Conservation (phyloP, 805 yeast species). For the Candida odintsovae region DNA sequence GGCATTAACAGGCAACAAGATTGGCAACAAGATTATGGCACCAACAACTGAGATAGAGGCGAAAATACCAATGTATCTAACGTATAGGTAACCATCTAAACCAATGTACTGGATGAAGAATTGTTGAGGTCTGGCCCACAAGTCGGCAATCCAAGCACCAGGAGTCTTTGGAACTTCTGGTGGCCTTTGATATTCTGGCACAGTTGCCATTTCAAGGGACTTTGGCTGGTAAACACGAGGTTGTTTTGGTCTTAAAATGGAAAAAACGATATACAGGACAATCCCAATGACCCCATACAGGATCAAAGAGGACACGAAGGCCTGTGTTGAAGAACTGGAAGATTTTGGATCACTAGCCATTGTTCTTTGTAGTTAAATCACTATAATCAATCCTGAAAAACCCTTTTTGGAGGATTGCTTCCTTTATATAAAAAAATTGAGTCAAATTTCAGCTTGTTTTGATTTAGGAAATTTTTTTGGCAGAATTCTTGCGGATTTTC, state of each 20-base stretch:
- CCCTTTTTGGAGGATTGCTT: not conserved
- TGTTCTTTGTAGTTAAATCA: not conserved
- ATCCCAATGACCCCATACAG: constrained; percentile 57
- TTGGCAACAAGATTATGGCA: constrained; percentile 55
- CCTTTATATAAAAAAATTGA: not conserved
- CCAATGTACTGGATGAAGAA: constrained; percentile 66
- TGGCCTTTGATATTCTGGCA: constrained; percentile 33
- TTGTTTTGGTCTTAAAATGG: constrained; percentile 57
- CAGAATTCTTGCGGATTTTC: not conserved
- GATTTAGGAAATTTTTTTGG: not conserved
- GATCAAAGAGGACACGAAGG: constrained; percentile 69
- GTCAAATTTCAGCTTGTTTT: constrained; percentile 2
- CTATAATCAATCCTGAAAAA: not conserved
- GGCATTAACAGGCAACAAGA: constrained; percentile 69
- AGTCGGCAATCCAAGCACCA: constrained; percentile 48
- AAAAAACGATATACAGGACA: constrained; percentile 54
- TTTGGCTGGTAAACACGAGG: constrained; percentile 81
- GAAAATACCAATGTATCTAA: constrained; percentile 57
- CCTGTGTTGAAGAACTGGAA: constrained; percentile 57
- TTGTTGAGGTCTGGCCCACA: constrained; percentile 51
- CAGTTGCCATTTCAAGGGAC: constrained; percentile 47
- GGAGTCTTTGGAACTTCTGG: constrained; percentile 39
- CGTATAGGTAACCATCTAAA: constrained; percentile 70
- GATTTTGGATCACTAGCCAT: constrained; percentile 1
- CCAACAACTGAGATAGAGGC: constrained; percentile 46